phyloP scores from a whole-genome alignment of 2,329 filamentous ascomycete genomes.

The Lasiodiplodia theobromae region DNA sequence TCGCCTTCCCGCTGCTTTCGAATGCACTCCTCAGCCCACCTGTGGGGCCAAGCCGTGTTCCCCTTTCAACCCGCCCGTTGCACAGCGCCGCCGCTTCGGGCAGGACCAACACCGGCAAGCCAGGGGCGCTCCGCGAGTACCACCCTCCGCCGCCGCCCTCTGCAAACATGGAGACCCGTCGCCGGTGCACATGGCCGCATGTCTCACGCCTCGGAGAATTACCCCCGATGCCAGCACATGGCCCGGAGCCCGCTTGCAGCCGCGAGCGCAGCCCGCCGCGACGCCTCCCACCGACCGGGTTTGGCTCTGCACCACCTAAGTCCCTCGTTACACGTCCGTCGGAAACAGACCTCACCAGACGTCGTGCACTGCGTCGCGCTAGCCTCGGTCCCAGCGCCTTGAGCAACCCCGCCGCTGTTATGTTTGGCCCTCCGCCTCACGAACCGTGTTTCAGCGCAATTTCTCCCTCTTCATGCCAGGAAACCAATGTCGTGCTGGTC shows the following conservation, averaged over 20 bases:
- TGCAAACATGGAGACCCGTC: constrained; percentile 18
- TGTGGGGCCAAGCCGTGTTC: neutral
- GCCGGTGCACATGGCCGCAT: constrained; percentile 9
- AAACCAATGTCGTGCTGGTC: neutral
- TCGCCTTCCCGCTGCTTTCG: constrained; percentile 21
- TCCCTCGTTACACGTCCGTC: constrained; percentile 17
- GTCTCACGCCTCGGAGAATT: constrained; percentile 28
- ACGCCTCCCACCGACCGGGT: constrained; percentile 20
- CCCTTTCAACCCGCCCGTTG: neutral
- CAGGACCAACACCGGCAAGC: neutral
- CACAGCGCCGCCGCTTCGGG: constrained; percentile 4
- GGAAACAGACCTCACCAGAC: constrained; percentile 8
- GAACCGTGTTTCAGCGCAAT: constrained; percentile 5
- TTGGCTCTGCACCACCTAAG: constrained; percentile 9
- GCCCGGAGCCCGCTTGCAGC: constrained; percentile 20
- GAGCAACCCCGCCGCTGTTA: constrained; percentile 3
- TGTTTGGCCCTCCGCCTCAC: neutral
- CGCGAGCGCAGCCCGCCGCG: neutral
- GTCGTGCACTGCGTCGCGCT: constrained; percentile 18
- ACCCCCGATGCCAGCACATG: constrained; percentile 13
- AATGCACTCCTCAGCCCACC: constrained; percentile 24
- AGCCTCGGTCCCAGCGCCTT: constrained; percentile 15
- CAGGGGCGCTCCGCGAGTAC: constrained; percentile 8
- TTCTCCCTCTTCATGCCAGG: neutral
- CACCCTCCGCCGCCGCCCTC: constrained; percentile 4